Evolutionary conservation across 768 basidiomycete genomes (phyloP).

Genomic region (Lactarius pseudohatsudake): DNA sequence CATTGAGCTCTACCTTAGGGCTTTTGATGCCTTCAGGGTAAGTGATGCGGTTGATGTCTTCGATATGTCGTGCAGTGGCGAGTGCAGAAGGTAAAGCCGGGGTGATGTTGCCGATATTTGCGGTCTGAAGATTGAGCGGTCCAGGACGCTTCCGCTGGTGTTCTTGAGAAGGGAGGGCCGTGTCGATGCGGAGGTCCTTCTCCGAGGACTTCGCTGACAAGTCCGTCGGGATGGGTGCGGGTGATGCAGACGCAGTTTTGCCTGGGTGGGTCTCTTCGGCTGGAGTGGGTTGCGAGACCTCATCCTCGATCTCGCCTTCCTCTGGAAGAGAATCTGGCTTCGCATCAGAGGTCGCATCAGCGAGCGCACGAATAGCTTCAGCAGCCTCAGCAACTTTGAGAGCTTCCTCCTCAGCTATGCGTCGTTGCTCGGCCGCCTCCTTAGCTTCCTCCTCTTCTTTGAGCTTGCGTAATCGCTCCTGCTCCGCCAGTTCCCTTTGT

Average conservation of each 20-base stretch:
- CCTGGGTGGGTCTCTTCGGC: constrained; percentile 7
- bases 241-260: constrained; percentile 27
- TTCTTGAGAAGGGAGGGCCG: constrained; percentile 46
- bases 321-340: constrained; percentile 42
- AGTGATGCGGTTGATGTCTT: constrained; percentile 69
- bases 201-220: constrained; percentile 44
- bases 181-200: constrained; percentile 70
- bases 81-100: constrained; percentile 63
- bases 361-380: constrained; percentile 39
- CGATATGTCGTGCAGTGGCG: constrained; percentile 80
- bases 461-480: constrained; percentile 33
- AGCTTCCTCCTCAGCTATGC: constrained; percentile 40
- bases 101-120: constrained; percentile 45
- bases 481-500: constrained; percentile 44
- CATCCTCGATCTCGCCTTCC: constrained; percentile 48
- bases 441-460: constrained; percentile 32
- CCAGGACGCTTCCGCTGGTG: constrained; percentile 60
- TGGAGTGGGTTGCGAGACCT: constrained; percentile 35
- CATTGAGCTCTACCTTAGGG: constrained; percentile 83
- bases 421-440: constrained; percentile 35
- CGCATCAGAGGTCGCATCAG: constrained; percentile 34
- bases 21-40: constrained; percentile 86
- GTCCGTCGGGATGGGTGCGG: constrained; percentile 45
- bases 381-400: constrained; percentile 40
- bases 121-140: constrained; percentile 64